Evolutionary conservation across 1,284 basidiomycete species (phyloP).

Genomic region (Polyporus tsugae): DNA sequence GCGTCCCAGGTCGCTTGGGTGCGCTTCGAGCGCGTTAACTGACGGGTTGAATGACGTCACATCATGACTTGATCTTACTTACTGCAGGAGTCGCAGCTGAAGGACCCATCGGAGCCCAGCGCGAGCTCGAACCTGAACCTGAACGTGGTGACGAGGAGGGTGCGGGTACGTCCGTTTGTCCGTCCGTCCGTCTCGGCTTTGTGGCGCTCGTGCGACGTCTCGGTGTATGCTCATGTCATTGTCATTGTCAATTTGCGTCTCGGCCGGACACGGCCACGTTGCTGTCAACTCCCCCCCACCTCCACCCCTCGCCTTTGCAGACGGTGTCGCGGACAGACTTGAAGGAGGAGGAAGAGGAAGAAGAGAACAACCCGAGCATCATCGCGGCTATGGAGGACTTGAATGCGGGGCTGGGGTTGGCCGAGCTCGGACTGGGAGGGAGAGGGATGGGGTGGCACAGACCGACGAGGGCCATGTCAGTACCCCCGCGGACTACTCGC

Average conservation of each 20-base stretch:
- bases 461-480: background rate
- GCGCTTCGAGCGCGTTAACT: too few relatives aligned
- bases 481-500: constrained; percentile 1
- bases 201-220: background rate
- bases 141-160: background rate
- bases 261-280: background rate
- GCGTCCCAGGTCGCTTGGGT: background rate
- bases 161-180: background rate
- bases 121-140: background rate
- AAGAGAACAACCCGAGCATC: background rate
- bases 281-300: background rate
- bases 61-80: too few relatives aligned
- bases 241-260: background rate
- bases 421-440: background rate
- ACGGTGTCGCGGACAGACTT: background rate
- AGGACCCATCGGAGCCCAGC: background rate
- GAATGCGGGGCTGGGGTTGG: background rate
- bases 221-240: background rate
- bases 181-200: background rate
- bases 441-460: background rate
- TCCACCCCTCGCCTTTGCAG: background rate
- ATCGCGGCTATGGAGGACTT: background rate
- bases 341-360: background rate
- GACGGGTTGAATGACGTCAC: background rate
- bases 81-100: background rate